A percentile compares a stretch with the other conserved stretches of the same genome.
Conservation (phyloP, 345 rosid genomes). For the Eucalyptus marginata region DNA sequence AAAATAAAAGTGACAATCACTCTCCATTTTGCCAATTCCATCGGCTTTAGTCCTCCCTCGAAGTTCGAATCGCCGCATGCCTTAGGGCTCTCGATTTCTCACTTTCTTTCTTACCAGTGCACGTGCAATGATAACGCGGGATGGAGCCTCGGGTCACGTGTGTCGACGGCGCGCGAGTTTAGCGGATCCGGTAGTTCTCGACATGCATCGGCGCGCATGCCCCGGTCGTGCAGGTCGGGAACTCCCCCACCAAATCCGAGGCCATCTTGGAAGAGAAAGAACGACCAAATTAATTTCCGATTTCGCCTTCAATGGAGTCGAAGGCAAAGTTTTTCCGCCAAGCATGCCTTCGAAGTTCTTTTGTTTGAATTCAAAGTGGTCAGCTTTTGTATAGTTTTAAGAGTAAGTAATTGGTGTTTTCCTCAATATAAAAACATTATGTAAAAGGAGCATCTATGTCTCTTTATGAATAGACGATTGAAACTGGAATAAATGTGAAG, state of each 20-base stretch:
- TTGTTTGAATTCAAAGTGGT: not conserved
- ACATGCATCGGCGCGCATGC: too few species aligned
- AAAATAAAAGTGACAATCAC: not conserved
- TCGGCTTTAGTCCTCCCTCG: not conserved
- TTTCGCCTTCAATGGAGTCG: too few species aligned
- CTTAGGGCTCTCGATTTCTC: not conserved
- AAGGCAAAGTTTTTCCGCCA: not conserved
- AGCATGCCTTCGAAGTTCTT: not conserved
- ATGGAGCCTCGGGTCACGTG: not conserved
- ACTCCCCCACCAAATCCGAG: too few species aligned
- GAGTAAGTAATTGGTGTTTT: not conserved
- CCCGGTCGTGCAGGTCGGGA: too few species aligned
- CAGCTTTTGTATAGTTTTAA: not conserved
- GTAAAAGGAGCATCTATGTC: not conserved
- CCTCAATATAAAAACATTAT: accelerated
- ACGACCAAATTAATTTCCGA: too few species aligned
- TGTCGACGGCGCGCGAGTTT: not conserved
- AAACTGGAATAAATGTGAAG: not conserved
- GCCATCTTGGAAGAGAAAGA: too few species aligned
- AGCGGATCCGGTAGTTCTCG: too few species aligned
- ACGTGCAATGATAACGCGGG: not conserved
- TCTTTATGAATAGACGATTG: not conserved
- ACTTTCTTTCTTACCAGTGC: not conserved
- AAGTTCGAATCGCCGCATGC: not conserved
- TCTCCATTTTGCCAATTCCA: not conserved